phyloP scores from a whole-genome alignment of 139 green algal species.

The Mesotaenium endlicherianum region DNA sequence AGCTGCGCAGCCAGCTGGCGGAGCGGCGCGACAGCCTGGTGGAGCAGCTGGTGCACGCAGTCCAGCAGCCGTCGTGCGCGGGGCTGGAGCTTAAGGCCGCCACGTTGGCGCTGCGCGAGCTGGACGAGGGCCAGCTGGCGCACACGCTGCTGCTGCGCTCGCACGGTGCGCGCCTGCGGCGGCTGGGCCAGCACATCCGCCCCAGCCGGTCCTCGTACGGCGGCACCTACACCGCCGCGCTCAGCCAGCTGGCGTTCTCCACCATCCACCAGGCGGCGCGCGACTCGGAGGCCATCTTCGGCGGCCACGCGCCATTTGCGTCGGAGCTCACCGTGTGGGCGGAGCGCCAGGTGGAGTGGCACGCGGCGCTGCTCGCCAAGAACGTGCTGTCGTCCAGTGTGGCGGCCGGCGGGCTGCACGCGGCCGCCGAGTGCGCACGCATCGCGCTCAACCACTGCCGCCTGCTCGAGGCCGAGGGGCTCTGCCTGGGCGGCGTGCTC shows the following conservation, averaged over 20 bases:
- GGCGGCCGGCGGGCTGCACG: constrained; percentile 20
- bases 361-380: constrained; percentile 7
- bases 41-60: constrained; percentile 17
- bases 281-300: constrained; percentile 30
- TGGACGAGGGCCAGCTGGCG: constrained; percentile 23
- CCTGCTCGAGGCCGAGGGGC: constrained; percentile 26
- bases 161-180: constrained; percentile 9
- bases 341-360: constrained; percentile 21
- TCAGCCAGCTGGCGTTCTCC: constrained; percentile 39
- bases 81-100: constrained; percentile 17
- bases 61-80: constrained; percentile 28
- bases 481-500: constrained; percentile 2
- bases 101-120: background rate
- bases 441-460: constrained; percentile 33
- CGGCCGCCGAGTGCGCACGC: constrained; percentile 31
- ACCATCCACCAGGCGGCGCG: constrained; percentile 7
- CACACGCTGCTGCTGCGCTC: constrained; percentile 32
- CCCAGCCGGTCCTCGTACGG: constrained; percentile 27
- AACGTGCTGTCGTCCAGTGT: constrained; percentile 31
- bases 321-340: constrained; percentile 47
- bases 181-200: background rate
- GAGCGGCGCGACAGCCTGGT: constrained; percentile 11
- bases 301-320: background rate
- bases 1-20: background rate
- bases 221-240: constrained; percentile 31